phyloP scores from a whole-genome alignment of 2,329 filamentous ascomycete genomes.

The Thyridium curvatum region DNA sequence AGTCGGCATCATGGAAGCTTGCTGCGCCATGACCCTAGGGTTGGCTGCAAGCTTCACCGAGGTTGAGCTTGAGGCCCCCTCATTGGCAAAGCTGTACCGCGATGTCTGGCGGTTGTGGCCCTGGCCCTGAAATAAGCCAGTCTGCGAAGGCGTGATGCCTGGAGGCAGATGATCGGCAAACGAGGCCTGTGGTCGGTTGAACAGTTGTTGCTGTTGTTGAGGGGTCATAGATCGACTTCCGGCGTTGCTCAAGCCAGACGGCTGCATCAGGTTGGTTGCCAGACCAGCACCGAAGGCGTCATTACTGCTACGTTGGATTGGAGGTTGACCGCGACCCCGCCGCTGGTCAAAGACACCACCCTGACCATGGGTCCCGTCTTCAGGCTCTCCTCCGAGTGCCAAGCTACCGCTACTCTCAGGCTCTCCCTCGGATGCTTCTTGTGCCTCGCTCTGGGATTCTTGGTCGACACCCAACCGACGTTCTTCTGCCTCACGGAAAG shows the following conservation, averaged over 20 bases:
- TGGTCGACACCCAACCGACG: conserved; percentile 39
- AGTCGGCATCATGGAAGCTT: conserved; percentile 80
- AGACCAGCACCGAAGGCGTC: conserved; percentile 51
- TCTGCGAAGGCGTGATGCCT: conserved; percentile 9
- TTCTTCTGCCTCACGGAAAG: conserved; percentile 68
- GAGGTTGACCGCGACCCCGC: conserved; percentile 66
- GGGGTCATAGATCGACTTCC: conserved; percentile 71
- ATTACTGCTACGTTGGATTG: conserved; percentile 59
- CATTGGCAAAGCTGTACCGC: conserved; percentile 81
- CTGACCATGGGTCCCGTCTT: conserved; percentile 60
- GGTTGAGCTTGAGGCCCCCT: conserved; percentile 54
- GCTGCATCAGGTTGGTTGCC: conserved; percentile 39
- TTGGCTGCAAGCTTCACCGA: conserved; percentile 74
- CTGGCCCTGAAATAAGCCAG: conserved; percentile 50
- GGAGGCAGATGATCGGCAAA: conserved; percentile 44
- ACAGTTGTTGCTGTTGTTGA: conserved; percentile 58
- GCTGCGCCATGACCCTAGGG: conserved; percentile 74
- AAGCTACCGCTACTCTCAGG: conserved; percentile 77
- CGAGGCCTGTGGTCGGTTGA: conserved; percentile 58
- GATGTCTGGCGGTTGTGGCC: conserved; percentile 80
- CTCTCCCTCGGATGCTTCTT: conserved; percentile 60
- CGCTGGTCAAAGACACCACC: conserved; percentile 50
- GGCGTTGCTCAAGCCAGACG: conserved; percentile 48
- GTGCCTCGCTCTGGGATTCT: conserved; percentile 38
- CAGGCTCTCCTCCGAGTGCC: conserved; percentile 86